Evolutionary conservation across 2,329 filamentous ascomycete genomes (phyloP), one percentile per base, ranked within the genome.

Genomic region (Phaeosphaeriaceae sp.): DNA sequence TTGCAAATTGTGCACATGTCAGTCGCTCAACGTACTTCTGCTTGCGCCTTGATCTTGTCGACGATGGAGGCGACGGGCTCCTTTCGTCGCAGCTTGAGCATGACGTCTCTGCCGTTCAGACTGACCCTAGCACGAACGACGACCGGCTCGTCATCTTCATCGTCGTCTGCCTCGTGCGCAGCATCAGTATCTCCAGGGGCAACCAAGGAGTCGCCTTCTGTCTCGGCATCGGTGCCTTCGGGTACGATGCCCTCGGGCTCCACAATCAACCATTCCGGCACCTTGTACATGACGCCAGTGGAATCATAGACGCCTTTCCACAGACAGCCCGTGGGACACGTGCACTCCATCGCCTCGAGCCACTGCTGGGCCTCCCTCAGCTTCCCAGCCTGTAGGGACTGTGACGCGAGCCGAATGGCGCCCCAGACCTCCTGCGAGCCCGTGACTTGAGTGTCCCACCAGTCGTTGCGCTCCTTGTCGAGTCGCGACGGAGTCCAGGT

Each of bases 391-490:
- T 89, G 89, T 60, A 97, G 75, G 7, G 91, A 80, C 60, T 90
- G 85, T 19, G 92, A 82, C 0, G 89, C 90, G 1, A 87, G 81
- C 47, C 85, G 84, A 15, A 97, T 77, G 0, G 91, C 89, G 66
- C 87, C 87, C 94, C 94, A 98, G 24, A 95, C 85, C 76, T 97
- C 91, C 4, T 84, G 71, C 3, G 87, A 84, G 1, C 92, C 92
- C 0, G 90, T 91, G 17, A 96, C 91, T 48, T 92, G 83, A 1
- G 93, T 97, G 60, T 97, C 93, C 77, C 96, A 98, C 82, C 96
- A 97, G 61, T 92, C 92, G 49, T 80, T 80, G 49, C 94, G 86
- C 78, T 97, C 91, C 31, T 83, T 83, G 57, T 88, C 86, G 1
- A 97, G 81, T 53, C 89, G 81, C 17, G 79, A 72, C n/a, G 85